Evolutionary conservation across 495 filamentous ascomycete species (phyloP), one percentile per base, ranked within the genome.

Genomic region (Podospora australis): DNA sequence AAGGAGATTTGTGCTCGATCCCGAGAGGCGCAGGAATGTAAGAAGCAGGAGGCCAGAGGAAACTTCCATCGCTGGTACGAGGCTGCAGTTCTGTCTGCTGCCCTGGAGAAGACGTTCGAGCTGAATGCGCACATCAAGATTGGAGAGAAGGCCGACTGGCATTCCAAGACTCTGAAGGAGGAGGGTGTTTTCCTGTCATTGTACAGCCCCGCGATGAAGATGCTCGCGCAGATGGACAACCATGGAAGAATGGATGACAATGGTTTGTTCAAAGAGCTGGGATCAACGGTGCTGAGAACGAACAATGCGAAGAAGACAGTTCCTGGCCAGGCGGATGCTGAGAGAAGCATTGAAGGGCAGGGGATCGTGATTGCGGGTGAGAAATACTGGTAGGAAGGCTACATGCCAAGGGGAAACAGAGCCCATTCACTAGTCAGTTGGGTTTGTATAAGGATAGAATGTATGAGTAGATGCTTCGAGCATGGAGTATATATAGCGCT

Each of bases 71-170:
- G 41, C 9, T 78, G 72, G 73, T 71, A 70, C 22, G 69, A 77
- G 48, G 65, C 56, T 8, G 55, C 62, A 2, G 50, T 78, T 14
- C 47, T 66, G 3, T 70, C 62, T 7, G 30, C 53, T 4, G 40
- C 42, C 1, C 28, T 58, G 9, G 63, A 70, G 7, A 23, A 50
- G 2, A 28, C 61, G 1, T 58, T 73, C 24, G n/a, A 55, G 10
- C 46, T 70, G 53, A 75, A 78, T 48, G 40, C 54, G 29, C 7
- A 28, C 2, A 48, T 77, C 4, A 60, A 55, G 22, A 4, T 71
- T 6, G 73, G 72, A 5, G 61, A 73, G 6, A 64, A 67, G 46
- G 68, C 60, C 0, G 28, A 38, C 6, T 78, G 73, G 72, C 55
- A 50, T 9, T 35, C 42, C 0, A 39, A 65, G 8, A 24, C 53